These are phyloP conservation scores for Pythium pyrilobum DNA, from an alignment of 352 stramenopile genomes.

Conservation along the genomic window DNA sequence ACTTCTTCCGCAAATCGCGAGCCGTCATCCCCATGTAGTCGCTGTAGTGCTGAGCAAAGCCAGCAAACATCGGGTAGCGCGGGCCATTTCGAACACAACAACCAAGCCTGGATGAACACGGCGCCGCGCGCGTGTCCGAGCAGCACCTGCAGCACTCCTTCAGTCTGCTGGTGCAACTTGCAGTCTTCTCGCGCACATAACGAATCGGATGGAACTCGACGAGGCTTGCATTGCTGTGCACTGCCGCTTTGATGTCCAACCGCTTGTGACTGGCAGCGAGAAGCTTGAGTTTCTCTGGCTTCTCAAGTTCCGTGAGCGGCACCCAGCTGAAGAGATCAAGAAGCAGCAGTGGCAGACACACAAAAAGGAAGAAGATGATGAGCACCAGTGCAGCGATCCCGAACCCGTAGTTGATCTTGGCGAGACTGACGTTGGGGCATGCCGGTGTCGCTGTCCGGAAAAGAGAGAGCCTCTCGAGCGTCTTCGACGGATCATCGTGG, in stretches of 20 bases:
- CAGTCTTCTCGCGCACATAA: not conserved
- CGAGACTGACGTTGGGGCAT: conserved; percentile 21
- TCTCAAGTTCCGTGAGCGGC: conserved; percentile 35
- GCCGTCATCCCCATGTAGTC: conserved; percentile 36
- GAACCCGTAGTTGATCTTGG: conserved; percentile 33
- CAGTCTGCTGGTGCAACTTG: conserved; percentile 1
- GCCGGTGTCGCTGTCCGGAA: not conserved
- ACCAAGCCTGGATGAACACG: not conserved
- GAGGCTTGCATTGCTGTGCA: conserved; percentile 51
- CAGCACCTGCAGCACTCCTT: conserved; percentile 1
- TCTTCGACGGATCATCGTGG: conserved; percentile 4
- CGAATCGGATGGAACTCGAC: conserved; percentile 24
- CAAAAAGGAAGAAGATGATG: conserved; percentile 41
- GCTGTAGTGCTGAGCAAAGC: conserved; percentile 25
- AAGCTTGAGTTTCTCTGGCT: conserved; percentile 20
- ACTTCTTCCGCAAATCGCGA: conserved; percentile 30
- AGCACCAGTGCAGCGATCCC: conserved; percentile 32
- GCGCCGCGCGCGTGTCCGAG: not conserved
- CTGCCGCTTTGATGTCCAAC: conserved; percentile 35
- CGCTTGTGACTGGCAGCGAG: conserved; percentile 26
- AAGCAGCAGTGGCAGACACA: conserved; percentile 46
- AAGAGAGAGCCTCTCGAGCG: conserved; percentile 21
- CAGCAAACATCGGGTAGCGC: conserved; percentile 11
- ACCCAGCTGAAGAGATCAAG: conserved; percentile 59
- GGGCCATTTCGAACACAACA: not conserved